Percentiles rank a stretch among this genome's conserved stretches.
These are phyloP conservation scores for Coprinopsis marcescibilis DNA, from an alignment of 768 basidiomycete genomes.

Conservation along the genomic window DNA sequence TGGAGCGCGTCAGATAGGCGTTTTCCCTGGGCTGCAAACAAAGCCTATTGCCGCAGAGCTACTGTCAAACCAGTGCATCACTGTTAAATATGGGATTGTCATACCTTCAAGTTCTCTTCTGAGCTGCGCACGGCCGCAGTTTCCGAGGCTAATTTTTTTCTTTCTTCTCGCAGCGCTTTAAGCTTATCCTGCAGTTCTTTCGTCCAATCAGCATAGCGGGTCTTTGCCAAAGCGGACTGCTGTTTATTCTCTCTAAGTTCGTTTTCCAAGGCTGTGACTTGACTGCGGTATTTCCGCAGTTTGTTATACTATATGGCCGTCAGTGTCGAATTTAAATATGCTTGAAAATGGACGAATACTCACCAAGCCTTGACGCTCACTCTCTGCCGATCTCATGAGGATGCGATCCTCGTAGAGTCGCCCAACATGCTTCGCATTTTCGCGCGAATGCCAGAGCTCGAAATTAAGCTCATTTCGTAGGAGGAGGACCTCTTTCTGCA, in stretches of 20 bases:
- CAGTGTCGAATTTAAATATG: background rate
- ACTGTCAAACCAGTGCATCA: background rate
- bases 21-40: constrained; percentile 63
- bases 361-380: constrained; percentile 78
- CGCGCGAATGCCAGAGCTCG: constrained; percentile 76
- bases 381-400: constrained; percentile 68
- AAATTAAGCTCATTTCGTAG: constrained; percentile 81
- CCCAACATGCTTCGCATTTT: constrained; percentile 80
- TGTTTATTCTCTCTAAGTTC: constrained; percentile 70
- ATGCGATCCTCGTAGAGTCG: constrained; percentile 71
- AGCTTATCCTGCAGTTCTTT: constrained; percentile 73
- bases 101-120: constrained; percentile 67
- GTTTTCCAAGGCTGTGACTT: constrained; percentile 59
- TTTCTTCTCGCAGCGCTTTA: constrained; percentile 70
- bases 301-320: constrained; percentile 60
- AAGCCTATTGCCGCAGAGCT: constrained; percentile 36
- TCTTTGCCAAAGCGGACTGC: constrained; percentile 67
- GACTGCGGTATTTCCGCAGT: constrained; percentile 66
- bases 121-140: constrained; percentile 61
- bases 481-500: constrained; percentile 73
- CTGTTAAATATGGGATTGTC: constrained; percentile 4
- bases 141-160: constrained; percentile 69
- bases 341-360: constrained; percentile 18
- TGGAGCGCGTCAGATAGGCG: constrained; percentile 63
- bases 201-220: constrained; percentile 82